A percentile compares a stretch with the other conserved stretches of the same genome.
These are phyloP conservation scores for Ophioceras dolichostomum DNA, from an alignment of 2,329 filamentous ascomycete species.

Conservation along the genomic window DNA sequence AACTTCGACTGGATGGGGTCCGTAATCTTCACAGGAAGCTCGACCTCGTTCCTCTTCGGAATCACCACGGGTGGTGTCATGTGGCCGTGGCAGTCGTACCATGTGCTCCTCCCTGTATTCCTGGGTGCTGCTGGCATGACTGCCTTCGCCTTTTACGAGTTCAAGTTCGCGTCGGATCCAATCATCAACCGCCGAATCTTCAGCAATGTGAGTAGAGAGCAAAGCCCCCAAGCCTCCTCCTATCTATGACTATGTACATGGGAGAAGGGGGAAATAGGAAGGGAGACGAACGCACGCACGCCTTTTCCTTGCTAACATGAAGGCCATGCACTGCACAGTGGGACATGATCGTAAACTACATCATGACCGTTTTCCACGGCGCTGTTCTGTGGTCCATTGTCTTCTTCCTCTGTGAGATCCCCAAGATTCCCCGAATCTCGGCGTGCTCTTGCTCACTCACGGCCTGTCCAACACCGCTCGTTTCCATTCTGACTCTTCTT, in stretches of 20 bases:
- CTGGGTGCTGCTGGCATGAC: slow-evolving; percentile 39
- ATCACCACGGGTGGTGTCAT: slow-evolving; percentile 54
- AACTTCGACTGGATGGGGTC: slow-evolving; percentile 53
- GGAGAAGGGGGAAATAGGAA: too few species aligned
- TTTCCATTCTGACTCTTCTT: too few species aligned
- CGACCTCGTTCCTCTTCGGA: slow-evolving; percentile 47
- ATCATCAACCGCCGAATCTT: slow-evolving; percentile 32
- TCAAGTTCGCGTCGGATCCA: slow-evolving; percentile 34
- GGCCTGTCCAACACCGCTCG: too few species aligned
- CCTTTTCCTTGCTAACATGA: slow-evolving; percentile 16
- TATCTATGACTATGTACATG: too few species aligned
- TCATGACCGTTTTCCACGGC: slow-evolving; percentile 45
- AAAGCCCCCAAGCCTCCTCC: too few species aligned
- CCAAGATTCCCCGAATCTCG: too few species aligned
- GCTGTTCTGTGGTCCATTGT: slow-evolving; percentile 40
- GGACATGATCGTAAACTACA: slow-evolving; percentile 12
- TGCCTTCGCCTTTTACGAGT: slow-evolving; percentile 42
- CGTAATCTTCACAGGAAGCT: slow-evolving; percentile 44
- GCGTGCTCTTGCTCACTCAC: too few species aligned
- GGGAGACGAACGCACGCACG: too few species aligned
- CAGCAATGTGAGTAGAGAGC: slow-evolving; percentile 22
- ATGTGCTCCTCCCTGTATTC: slow-evolving; percentile 48
- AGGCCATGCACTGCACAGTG: not conserved
- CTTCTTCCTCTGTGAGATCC: slow-evolving; percentile 39
- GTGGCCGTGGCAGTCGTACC: slow-evolving; percentile 51